Evolutionary conservation across 2,329 filamentous ascomycete species (phyloP), one percentile per base, ranked within the genome.

Genomic region (Talaromyces sp.): DNA sequence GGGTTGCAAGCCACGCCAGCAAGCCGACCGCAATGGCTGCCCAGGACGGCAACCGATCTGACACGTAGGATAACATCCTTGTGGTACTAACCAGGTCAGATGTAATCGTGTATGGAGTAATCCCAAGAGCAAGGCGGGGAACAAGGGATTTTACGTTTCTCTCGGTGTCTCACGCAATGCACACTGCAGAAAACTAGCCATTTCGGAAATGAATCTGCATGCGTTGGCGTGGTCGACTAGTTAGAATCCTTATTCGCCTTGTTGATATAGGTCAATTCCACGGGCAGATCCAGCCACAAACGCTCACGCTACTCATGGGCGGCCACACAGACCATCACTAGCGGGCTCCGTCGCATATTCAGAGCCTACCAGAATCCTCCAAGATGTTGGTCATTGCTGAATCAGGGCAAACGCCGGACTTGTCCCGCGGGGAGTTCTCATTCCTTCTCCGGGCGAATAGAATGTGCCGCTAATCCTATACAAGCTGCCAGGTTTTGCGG

Each of bases 1-100:
- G 56, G n/a, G 31, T 53, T 21, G 56, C 50, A 31, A 60, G 58
- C 58, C 53, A 60, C 27, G 24, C 29, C 50, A 51, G 5, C 32
- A 59, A 32, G 31, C 26, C 52, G n/a, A 51, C 38, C 11, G 46
- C n/a, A 27, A 52, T 38, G 24, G 41, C n/a, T n/a, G 32, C 17
- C 41, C 52, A 59, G 19, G n/a, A 19, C 3, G 49, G 24, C 13
- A 29, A n/a, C 13, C 7, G n/a, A 24, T 24, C 19, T 46, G 43
- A 46, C 43, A 46, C 43, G 43, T 46, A 46, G 8, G 43, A 46
- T 24, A 46, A 9, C 43, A 46, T 46, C 21, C 19, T 46, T 46
- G 43, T 24, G 14, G 43, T 43, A 24, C 19, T 46, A 17, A 46
- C n/a, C 41, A 21, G 41, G n/a, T 21, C 17, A 19, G n/a, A 19